Evolutionary conservation across 768 basidiomycete genomes (phyloP), one percentile per base, ranked within the genome.

Genomic region (Baorangia bicolor): DNA sequence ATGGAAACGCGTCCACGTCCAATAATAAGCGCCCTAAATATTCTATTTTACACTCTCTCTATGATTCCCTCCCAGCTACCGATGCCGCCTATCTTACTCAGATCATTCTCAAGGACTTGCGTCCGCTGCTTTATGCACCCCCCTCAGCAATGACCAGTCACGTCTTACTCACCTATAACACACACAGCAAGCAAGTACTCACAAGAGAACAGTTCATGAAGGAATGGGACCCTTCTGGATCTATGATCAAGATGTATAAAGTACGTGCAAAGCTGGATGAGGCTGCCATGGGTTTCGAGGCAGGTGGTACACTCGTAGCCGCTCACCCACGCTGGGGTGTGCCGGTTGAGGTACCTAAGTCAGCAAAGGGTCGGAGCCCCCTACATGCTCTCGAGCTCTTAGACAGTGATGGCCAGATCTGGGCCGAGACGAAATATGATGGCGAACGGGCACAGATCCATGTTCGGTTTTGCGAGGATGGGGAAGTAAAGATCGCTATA

Each of bases 391-490:
- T 90, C 43, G 73, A 77, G 12, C 70, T 67, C 27, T 56, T 73
- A 14, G 60, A 68, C 18, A 58, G 53, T 9, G 55, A 61, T 13
- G 54, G 56, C 25, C 49, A 51, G 41, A 76, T 94, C 10, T 95
- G 89, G 83, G 90, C 88, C 2, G 94, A 98, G 73, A 94, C 86
- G 0, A 98, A 98, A 70, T 95, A 95, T 68, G 94, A 96, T 55
- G 94, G 94, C 11, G 94, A 96, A 71, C 81, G 94, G n/a, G 87
- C 93, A 51, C 94, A 98, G 63, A 92, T 95, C 27, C 94, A 98
- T 65, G 81, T 94, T 23, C 77, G 86, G 64, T 65, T 86, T 2
- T 56, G 64, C 5, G 64, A 61, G 4, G 68, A 75, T 14, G 68
- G 63, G 0, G 60, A 68, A 6, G 70, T 78, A 5, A 74, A 73